Evolutionary conservation across 1,139 yeast genomes (phyloP).

Genomic region (Meyerozyma carpophila): DNA sequence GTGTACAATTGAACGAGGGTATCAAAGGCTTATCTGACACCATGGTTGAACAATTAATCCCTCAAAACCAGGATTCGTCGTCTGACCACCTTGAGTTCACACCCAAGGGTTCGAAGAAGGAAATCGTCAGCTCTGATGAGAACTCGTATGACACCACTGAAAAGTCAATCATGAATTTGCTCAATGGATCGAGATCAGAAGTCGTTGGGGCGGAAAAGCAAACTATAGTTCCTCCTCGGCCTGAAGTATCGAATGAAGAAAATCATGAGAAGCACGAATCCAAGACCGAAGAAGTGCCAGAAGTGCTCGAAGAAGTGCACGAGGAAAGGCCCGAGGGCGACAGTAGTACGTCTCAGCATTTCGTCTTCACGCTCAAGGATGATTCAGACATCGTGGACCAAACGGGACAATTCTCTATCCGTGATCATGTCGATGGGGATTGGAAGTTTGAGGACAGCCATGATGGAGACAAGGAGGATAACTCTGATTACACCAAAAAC

Average conservation of each 20-base stretch:
- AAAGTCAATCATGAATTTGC: slow-evolving; percentile 37
- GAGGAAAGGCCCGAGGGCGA: background rate
- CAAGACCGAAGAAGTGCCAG: background rate
- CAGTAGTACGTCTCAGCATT: background rate
- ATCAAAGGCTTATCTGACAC: slow-evolving; percentile 41
- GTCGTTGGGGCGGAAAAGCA: background rate
- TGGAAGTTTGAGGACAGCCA: slow-evolving; percentile 41
- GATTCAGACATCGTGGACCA: slow-evolving; percentile 10
- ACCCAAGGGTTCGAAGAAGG: background rate
- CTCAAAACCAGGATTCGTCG: slow-evolving; percentile 7
- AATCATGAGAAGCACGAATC: too few species aligned
- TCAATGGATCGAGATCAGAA: slow-evolving; percentile 14
- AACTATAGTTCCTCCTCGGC: too few species aligned
- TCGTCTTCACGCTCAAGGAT: slow-evolving; percentile 2
- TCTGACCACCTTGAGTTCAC: background rate
- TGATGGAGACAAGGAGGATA: slow-evolving; percentile 42
- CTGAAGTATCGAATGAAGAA: too few species aligned
- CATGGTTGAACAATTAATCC: slow-evolving; percentile 31
- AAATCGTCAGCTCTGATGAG: slow-evolving; percentile 24
- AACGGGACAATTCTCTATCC: slow-evolving; percentile 23
- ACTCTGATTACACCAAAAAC: slow-evolving; percentile 25
- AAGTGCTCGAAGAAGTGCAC: background rate
- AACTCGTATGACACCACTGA: slow-evolving; percentile 36
- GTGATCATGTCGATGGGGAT: slow-evolving; percentile 32
- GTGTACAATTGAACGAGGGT: slow-evolving; percentile 39